phyloP scores from a whole-genome alignment of 441 rosid species.

The Lepidium campestre region DNA sequence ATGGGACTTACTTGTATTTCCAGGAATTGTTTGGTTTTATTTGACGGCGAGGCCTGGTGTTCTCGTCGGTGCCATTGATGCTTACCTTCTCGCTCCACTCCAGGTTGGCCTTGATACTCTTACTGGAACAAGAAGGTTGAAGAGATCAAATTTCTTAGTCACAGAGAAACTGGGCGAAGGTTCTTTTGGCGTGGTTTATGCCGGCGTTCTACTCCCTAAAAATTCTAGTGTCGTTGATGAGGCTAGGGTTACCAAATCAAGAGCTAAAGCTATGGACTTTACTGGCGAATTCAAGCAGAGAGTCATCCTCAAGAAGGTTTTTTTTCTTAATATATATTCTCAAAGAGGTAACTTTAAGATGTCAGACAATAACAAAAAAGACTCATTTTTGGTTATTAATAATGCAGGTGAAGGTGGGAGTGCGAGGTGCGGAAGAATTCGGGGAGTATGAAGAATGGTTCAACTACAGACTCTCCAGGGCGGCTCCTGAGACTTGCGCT shows the following conservation, averaged over 20 bases:
- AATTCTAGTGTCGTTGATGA: constrained; percentile 37
- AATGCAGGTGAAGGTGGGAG: constrained; percentile 74
- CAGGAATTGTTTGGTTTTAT: constrained; percentile 71
- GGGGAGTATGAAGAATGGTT: constrained; percentile 98
- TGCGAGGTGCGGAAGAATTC: constrained; percentile 75
- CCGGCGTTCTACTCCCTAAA: constrained; percentile 71
- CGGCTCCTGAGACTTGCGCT: constrained; percentile 97
- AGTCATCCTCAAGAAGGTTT: constrained; percentile 83
- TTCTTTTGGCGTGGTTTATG: constrained; percentile 83
- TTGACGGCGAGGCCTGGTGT: constrained; percentile 94
- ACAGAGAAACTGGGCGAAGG: constrained; percentile 93
- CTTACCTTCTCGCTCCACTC: constrained; percentile 81
- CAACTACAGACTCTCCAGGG: constrained; percentile 89
- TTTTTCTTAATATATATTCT: too few relatives aligned
- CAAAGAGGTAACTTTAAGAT: too few relatives aligned
- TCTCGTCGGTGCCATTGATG: constrained; percentile 83
- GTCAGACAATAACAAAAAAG: neutral
- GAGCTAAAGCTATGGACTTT: constrained; percentile 34
- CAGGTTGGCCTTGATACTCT: constrained; percentile 68
- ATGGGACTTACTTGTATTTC: constrained; percentile 52
- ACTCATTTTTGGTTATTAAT: neutral
- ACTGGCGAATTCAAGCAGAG: constrained; percentile 58
- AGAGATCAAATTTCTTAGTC: constrained; percentile 63
- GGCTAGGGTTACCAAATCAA: constrained; percentile 31
- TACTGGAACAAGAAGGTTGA: constrained; percentile 65